phyloP scores from a whole-genome alignment of 192 early-diverging fungal species.

The Rhizoclosmatium sp. region DNA sequence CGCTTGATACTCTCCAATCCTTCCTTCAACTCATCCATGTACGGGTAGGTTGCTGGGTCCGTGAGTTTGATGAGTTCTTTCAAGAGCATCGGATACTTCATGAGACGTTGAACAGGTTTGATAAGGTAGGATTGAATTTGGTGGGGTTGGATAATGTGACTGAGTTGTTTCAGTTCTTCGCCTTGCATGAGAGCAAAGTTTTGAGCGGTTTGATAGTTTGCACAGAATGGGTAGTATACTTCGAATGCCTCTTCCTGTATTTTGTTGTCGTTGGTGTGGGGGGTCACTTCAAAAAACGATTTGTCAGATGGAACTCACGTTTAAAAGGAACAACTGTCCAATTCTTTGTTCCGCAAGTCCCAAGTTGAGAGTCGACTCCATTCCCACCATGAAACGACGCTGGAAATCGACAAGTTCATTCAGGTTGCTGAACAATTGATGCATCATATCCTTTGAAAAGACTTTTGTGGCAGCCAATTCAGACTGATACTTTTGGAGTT shows the following conservation, averaged over 20 bases:
- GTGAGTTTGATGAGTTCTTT: slow-evolving; percentile 59
- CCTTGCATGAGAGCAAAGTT: slow-evolving; percentile 44
- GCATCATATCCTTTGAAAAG: slow-evolving; percentile 79
- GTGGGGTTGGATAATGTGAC: slow-evolving; percentile 83
- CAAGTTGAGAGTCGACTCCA: slow-evolving; percentile 81
- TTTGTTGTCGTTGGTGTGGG: not conserved
- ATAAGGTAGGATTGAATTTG: slow-evolving; percentile 92
- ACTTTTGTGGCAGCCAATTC: slow-evolving; percentile 62
- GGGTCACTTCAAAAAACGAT: not conserved
- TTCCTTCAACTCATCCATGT: slow-evolving; percentile 59
- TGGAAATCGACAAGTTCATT: slow-evolving; percentile 94
- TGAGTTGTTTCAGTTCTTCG: slow-evolving; percentile 18
- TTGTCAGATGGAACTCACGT: slow-evolving; percentile 48
- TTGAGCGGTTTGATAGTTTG: slow-evolving; percentile 77
- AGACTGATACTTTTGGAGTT: slow-evolving; percentile 60
- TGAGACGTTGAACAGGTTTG: slow-evolving; percentile 97
- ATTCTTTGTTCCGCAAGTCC: slow-evolving; percentile 83
- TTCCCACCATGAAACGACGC: slow-evolving; percentile 89
- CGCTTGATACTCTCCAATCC: slow-evolving; percentile 83
- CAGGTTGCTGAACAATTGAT: slow-evolving; percentile 92
- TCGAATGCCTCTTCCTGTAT: slow-evolving; percentile 52
- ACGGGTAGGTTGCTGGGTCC: slow-evolving; percentile 47
- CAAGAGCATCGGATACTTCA: slow-evolving; percentile 95
- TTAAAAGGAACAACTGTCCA: slow-evolving; percentile 84
- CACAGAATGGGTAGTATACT: slow-evolving; percentile 88